Evolutionary conservation across 495 filamentous ascomycete genomes (phyloP).

Genomic region (Penicillium diatomitis): DNA sequence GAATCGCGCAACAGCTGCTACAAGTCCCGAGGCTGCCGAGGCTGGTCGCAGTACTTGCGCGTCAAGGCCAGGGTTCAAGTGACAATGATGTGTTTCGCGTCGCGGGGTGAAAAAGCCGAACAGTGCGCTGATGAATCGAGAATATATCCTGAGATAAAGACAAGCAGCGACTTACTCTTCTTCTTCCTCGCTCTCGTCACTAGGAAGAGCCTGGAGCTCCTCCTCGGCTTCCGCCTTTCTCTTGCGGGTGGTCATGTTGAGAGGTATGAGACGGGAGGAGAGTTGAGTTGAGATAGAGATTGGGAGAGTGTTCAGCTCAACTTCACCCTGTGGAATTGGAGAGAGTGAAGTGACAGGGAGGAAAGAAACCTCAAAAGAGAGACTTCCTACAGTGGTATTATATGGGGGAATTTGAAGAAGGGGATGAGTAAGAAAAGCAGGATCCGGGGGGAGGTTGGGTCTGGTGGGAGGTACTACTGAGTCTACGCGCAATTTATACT

Average conservation of each 20-base stretch:
- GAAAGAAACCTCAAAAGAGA: not conserved
- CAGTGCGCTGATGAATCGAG: too few relatives aligned
- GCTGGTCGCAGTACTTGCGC: not conserved
- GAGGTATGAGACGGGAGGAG: not conserved
- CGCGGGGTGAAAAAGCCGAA: too few relatives aligned
- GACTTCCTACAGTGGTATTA: not conserved
- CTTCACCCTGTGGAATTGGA: not conserved
- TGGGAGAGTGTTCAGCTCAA: too few relatives aligned
- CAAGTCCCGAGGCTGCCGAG: too few relatives aligned
- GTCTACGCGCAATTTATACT: not conserved
- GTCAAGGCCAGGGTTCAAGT: too few relatives aligned
- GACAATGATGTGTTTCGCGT: too few relatives aligned
- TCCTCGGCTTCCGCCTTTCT: conserved; percentile 55
- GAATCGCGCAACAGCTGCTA: too few relatives aligned
- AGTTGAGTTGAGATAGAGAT: not conserved
- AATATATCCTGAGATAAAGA: not conserved
- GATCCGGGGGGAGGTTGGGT: not conserved
- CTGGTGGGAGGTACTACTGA: not conserved
- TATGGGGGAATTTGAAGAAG: not conserved
- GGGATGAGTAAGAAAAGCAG: not conserved
- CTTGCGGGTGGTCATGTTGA: conserved; percentile 53
- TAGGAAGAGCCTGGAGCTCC: conserved; percentile 52
- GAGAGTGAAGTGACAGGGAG: not conserved
- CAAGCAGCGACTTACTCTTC: conserved; percentile 46
- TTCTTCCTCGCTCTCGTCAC: conserved; percentile 54